Base-by-base conservation (phyloP, 805 yeast species). In the Kurtzmaniella cleridarum region DNA sequence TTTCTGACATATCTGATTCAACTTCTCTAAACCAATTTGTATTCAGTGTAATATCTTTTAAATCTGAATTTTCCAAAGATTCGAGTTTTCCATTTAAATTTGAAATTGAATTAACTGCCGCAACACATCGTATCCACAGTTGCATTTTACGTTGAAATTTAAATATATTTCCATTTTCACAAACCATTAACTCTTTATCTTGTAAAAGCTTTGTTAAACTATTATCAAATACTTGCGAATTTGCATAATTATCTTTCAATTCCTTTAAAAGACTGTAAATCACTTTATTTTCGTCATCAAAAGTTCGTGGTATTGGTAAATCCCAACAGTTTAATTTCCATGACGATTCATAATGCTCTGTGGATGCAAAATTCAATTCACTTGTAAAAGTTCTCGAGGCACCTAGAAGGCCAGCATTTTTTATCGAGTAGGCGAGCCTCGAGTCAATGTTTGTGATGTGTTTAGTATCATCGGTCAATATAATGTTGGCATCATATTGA, bases 241-340 rank as follows among this genome's bases (percentile, higher is more conserved):
- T 33, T 3, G 26, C 4, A 0, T 65, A 67, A 13, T 51, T 44
- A 27, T 74, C 79, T 27, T 62, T 63, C 3, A 78, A 48, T 3
- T 54, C 53, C 46, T 76, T 80, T 43, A 84, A 60, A 1, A 76
- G 53, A 3, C 66, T 62, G 51, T 82, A 87, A 2, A 81, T 57
- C 2, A 67, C 60, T 32, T 72, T 73, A 33, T 75, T 67, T 30
- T 68, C 74, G 1, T 64, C 56, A 0, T 39, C 36, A 0, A 72
- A 53, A 0, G 42, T 46, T 2, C 51, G 54, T 1, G 80, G 69
- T 0, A 54, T 44, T 0, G 95, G 86, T 1, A 84, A 43, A 39
- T 82, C 83, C 97, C 97, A 90, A 36, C 76, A 75, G 32, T 73
- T 75, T 30, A 90, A 58, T 51, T 84, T 84, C 88, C 96, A 82